phyloP scores from a whole-genome alignment of 495 filamentous ascomycete species.

The Aspergillus kassunensis region DNA sequence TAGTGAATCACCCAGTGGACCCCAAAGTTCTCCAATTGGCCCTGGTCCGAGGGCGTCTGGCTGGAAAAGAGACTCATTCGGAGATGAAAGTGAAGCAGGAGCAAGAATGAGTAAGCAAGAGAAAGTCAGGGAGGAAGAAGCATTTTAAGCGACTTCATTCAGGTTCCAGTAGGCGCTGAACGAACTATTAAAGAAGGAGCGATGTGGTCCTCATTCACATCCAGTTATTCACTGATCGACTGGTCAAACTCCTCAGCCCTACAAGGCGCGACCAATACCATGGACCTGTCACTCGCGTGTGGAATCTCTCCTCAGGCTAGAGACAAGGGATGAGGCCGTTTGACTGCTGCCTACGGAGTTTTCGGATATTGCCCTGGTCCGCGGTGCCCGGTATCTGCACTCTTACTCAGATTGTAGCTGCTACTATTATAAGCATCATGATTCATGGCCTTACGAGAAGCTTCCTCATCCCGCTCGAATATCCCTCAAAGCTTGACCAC shows the following conservation, averaged over 20 bases:
- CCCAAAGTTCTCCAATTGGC: conserved; percentile 36
- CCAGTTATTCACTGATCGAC: not conserved
- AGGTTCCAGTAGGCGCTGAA: not conserved
- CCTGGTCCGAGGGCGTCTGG: conserved; percentile 14
- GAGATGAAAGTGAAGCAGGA: not conserved
- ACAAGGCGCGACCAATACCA: conserved; percentile 13
- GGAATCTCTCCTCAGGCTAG: conserved; percentile 3
- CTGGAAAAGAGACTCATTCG: conserved; percentile 15
- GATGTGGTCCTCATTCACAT: no score
- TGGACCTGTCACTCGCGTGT: not conserved
- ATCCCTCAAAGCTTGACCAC: not conserved
- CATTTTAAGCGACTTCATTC: not conserved
- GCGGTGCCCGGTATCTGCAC: not conserved
- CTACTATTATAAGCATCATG: no score
- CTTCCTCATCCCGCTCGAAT: no score
- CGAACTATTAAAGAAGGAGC: not conserved
- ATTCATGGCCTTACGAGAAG: no score
- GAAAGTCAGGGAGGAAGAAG: not conserved
- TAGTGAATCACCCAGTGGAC: conserved; percentile 45
- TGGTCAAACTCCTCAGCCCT: conserved; percentile 19
- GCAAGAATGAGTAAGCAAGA: not conserved
- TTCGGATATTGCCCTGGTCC: not conserved
- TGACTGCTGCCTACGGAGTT: conserved; percentile 3
- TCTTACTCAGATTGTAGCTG: not conserved
- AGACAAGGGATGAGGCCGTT: no score